A percentile compares a stretch with the other conserved stretches of the same genome.
phyloP scores from a whole-genome alignment of 1,284 basidiomycete species.

The Leucoagaricus sp. region DNA sequence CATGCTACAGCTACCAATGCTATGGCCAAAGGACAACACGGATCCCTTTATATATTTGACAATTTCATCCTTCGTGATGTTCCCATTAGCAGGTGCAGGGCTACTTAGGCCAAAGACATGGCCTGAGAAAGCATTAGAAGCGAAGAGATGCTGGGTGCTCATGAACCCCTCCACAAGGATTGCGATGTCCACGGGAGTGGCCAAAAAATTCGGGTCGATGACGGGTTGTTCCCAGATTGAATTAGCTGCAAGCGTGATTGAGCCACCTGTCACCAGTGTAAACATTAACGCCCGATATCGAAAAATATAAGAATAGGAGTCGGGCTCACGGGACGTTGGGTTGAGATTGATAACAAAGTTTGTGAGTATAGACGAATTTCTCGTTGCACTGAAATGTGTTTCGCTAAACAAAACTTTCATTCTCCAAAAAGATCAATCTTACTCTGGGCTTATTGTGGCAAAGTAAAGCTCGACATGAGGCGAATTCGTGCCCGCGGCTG shows the following conservation, averaged over 20 bases:
- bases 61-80: neutral
- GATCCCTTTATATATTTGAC: neutral
- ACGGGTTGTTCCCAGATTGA: conserved; percentile 2
- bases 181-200: neutral
- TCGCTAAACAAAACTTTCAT: too few relatives aligned
- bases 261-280: conserved; percentile 17
- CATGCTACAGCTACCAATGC: neutral
- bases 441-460: neutral
- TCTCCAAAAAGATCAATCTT: neutral
- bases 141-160: neutral
- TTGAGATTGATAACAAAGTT: neutral
- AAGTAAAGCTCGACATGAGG: conserved; percentile 1
- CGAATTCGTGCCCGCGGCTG: neutral
- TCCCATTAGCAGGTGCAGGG: neutral
- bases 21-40: neutral
- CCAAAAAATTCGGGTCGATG: conserved; percentile 5
- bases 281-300: neutral
- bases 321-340: neutral
- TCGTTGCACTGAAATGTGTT: neutral
- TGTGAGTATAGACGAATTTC: neutral
- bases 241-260: conserved; percentile 2
- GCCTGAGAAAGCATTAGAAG: neutral
- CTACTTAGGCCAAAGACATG: neutral
- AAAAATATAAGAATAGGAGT: neutral
- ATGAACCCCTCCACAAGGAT: neutral